Evolutionary conservation across 2,329 filamentous ascomycete species (phyloP).

Genomic region (Cryphonectria carpinicola): DNA sequence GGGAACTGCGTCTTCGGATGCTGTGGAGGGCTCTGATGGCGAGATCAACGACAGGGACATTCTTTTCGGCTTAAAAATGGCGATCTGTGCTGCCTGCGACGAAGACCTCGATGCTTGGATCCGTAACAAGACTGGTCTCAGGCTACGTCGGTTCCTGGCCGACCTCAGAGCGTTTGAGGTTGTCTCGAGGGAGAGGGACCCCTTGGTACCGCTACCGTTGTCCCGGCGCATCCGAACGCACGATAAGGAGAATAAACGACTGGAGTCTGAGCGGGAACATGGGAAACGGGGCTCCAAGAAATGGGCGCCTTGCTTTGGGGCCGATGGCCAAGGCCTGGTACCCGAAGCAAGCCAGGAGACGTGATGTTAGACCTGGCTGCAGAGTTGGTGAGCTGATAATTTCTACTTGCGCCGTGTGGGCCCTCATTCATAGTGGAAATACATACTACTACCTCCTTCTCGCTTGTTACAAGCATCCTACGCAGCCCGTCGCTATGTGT

Average conservation of each 20-base stretch:
- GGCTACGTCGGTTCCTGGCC: conserved; percentile 58
- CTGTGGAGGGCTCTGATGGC: conserved; percentile 39
- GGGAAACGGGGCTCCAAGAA: conserved; percentile 13
- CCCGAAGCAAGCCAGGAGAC: background rate
- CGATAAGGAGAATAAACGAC: conserved; percentile 4
- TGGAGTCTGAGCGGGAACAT: conserved; percentile 18
- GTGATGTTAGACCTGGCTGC: background rate
- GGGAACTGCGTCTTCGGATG: background rate
- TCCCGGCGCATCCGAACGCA: conserved; percentile 21
- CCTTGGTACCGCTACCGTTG: background rate
- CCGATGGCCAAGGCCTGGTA: conserved; percentile 7
- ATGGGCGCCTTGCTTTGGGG: conserved; percentile 22
- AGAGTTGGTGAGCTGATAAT: background rate
- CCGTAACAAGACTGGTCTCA: conserved; percentile 53
- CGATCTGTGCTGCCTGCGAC: conserved; percentile 60
- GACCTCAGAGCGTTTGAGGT: conserved; percentile 57
- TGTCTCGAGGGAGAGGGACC: conserved; percentile 39
- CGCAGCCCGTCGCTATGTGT: no score
- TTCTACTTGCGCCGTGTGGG: background rate
- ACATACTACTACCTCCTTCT: conserved; percentile 19
- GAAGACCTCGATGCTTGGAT: conserved; percentile 58
- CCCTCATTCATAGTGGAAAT: conserved; percentile 22
- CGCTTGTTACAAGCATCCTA: background rate
- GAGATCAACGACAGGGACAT: conserved; percentile 55
- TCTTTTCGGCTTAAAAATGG: conserved; percentile 58